Conservation (phyloP, 2,329 filamentous ascomycete genomes). For the Apiospora marii region DNA sequence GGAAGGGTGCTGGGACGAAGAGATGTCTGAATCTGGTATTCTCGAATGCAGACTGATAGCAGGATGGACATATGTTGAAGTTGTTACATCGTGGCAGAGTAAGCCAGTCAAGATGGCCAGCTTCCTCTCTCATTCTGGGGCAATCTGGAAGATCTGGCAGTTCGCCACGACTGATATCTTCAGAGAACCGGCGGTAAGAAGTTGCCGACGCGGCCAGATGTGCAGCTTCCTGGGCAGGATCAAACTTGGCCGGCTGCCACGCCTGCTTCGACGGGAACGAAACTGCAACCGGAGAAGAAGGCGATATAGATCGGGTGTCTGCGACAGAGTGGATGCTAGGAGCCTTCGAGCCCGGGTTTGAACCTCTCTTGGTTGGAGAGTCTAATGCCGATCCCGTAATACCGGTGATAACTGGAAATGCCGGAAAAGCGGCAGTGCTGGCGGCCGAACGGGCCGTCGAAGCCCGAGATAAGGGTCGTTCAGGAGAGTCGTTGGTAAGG, state of each 20-base stretch:
- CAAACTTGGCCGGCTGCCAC: constrained; percentile 57
- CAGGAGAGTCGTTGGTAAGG: constrained; percentile 33
- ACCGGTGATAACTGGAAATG: constrained; percentile 33
- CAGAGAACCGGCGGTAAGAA: constrained; percentile 62
- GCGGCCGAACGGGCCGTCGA: constrained; percentile 36
- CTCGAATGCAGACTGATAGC: constrained; percentile 75
- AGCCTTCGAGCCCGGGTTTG: background rate
- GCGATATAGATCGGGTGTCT: constrained; percentile 14
- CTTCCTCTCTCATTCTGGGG: constrained; percentile 67
- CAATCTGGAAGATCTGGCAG: constrained; percentile 70
- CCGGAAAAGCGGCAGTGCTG: constrained; percentile 29
- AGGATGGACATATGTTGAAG: constrained; percentile 85
- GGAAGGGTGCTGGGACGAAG: constrained; percentile 69
- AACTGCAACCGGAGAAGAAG: constrained; percentile 30
- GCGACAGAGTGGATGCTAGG: background rate
- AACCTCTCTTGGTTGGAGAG: constrained; percentile 17
- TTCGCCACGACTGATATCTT: constrained; percentile 55
- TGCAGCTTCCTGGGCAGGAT: constrained; percentile 47
- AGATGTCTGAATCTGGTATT: constrained; percentile 71
- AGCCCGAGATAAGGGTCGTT: constrained; percentile 35
- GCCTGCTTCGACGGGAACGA: constrained; percentile 39
- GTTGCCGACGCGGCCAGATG: constrained; percentile 51
- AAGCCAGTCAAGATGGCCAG: constrained; percentile 80
- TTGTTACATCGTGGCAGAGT: constrained; percentile 74
- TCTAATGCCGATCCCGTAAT: constrained; percentile 24